Base-by-base conservation (phyloP, 495 filamentous ascomycete species). In the Usnea hakonensis region DNA sequence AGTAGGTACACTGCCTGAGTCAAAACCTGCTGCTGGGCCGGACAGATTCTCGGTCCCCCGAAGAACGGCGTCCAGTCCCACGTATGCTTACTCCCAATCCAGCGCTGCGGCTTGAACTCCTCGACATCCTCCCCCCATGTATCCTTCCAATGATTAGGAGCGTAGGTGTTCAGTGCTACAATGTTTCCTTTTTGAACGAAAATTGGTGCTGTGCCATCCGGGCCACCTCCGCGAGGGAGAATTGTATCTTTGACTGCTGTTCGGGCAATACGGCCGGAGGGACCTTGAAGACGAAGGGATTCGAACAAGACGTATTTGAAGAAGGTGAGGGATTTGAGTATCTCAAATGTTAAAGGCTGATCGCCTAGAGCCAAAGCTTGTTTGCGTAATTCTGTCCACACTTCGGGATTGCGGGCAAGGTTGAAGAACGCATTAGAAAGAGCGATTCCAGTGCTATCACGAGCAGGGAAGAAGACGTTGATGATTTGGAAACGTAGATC, bases 1-100 rank as follows among this genome's bases (percentile, higher is more conserved):
- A 78, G 73, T 2, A 79, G 75, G 62, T 86, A 87, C 9, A 74
- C 74, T 6, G 81, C 79, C 69, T 88, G 82, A 8, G 79, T 83
- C 4, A 86, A 70, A 17, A 85, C 85, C 65, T 83, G 83, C 65
- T 85, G 81, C 71, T 85, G 72, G 14, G 74, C 74, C 44, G 81
- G 69, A 74, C 75, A 75, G 52, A 86, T 83, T 17, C 85, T 74
- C 0, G 85, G 84, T 1, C 85, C 84, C 2, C 83, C 83, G 55
- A 79, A 81, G 66, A 87, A 88, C 0, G 85, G 85, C 40, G 86
- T 63, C 67, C 82, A 87, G 48, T 83, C 78, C 81, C 79, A 86
- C 11, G 76, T 79, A 40, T 71, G 72, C 19, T 75, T 62, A 10
- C 68, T 32, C 14, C 50, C 62, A 32, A 64, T 60, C 65, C 59